Evolutionary conservation across 768 basidiomycete genomes (phyloP).

Genomic region (Xanthoconium purpureum): DNA sequence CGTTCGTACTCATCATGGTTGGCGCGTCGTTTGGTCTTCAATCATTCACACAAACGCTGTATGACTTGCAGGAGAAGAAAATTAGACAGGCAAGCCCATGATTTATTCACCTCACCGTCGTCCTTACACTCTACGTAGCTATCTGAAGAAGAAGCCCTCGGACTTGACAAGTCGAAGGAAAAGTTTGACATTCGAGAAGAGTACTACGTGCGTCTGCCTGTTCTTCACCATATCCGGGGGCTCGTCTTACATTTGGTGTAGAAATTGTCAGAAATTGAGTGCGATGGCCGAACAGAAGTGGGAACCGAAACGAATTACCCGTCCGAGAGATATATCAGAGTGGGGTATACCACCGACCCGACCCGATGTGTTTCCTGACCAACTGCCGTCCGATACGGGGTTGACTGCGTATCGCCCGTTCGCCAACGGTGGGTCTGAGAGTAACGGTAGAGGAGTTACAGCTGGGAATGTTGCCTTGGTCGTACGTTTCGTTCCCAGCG

Average conservation of each 20-base stretch:
- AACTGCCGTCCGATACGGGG: conserved; percentile 6
- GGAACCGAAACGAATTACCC: conserved; percentile 81
- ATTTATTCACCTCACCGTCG: too few relatives aligned
- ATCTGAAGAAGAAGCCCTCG: conserved; percentile 74
- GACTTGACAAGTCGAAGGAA: conserved; percentile 64
- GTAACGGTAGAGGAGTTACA: background rate
- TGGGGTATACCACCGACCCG: conserved; percentile 81
- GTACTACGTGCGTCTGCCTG: conserved; percentile 74
- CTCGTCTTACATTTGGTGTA: conserved; percentile 1
- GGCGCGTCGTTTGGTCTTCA: conserved; percentile 81
- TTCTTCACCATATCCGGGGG: background rate
- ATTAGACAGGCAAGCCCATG: conserved; percentile 55
- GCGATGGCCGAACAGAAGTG: conserved; percentile 66
- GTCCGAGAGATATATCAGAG: conserved; percentile 87
- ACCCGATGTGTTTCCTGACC: conserved; percentile 24
- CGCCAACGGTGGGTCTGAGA: background rate
- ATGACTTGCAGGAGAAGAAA: conserved; percentile 83
- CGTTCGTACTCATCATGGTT: conserved; percentile 84
- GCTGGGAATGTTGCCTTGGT: background rate
- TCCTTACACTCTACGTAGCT: conserved; percentile 40
- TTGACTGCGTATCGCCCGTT: background rate
- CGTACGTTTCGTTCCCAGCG: background rate
- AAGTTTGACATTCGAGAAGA: conserved; percentile 93
- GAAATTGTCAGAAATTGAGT: conserved; percentile 70
- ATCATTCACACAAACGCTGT: conserved; percentile 83